Evolutionary conservation across 805 yeast species (phyloP), one percentile per base, ranked within the genome.

Genomic region (Cyberlindnera saturnus): DNA sequence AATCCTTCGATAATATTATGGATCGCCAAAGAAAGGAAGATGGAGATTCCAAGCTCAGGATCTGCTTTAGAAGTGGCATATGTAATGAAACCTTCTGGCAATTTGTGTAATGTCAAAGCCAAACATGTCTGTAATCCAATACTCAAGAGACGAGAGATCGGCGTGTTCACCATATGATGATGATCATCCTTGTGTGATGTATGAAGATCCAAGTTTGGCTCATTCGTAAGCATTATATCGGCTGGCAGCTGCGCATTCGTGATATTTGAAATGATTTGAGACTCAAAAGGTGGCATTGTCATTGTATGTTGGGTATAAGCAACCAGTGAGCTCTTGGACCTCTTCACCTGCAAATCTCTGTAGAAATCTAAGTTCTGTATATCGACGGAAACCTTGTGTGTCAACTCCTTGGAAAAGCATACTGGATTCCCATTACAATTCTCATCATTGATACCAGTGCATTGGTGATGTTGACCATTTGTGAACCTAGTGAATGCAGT

Each of bases 1-100:
- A 93, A 89, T 0, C 98, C 99, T 61, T 91, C 99, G 18, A 90
- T 82, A 52, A 88, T 82, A 62, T 93, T 93, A 65, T 91, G 99
- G 26, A 93, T 77, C 11, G 89, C 78, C 57, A 91, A 71, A 38
- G 96, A 88, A 17, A 90, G 61, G 56, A 93, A 90, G 11, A 91
- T 87, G 14, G 87, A 74, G 17, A 88, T 53, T 0, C 98, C 97
- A 23, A 89, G 64, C 45, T 72, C 65, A 2, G 84, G 78, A 56
- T 83, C 86, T 0, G 79, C 81, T 44, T 69, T 67, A 2, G 88
- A 73, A 0, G 93, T 89, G 30, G 84, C 85, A 60, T 77, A 91
- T 37, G 95, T 83, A 42, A 91, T 80, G 56, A 91, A 86, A 0
- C 99, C 99, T 64, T 91, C 99, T 0, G 99, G 99, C 20, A 91